Percentiles rank a stretch among this genome's conserved stretches.
Conservation (phyloP, 2,329 filamentous ascomycete species). For the Chaetothyriales sp. region DNA sequence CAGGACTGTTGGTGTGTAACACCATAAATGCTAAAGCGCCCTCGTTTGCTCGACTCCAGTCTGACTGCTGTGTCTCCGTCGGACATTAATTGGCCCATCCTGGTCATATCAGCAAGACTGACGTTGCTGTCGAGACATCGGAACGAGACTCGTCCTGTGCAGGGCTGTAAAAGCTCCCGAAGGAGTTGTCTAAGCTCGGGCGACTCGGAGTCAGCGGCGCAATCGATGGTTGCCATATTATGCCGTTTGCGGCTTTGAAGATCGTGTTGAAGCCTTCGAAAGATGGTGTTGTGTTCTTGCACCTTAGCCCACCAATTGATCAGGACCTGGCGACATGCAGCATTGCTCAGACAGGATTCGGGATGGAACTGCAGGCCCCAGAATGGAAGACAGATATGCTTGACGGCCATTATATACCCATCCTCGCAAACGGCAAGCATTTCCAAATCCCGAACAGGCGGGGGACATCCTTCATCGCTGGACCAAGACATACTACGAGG, state of each 20-base stretch:
- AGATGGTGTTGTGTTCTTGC: conserved; percentile 42
- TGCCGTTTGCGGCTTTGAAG: no score
- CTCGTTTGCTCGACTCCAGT: conserved; percentile 29
- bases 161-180: not conserved
- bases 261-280: not conserved
- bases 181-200: not conserved
- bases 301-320: conserved; percentile 62
- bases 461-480: not conserved
- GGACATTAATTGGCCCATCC: conserved; percentile 18
- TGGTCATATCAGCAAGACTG: conserved; percentile 8
- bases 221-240: not conserved
- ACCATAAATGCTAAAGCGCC: conserved; percentile 62
- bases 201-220: not conserved
- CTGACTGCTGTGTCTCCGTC: not conserved
- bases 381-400: conserved; percentile 55
- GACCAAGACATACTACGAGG: not conserved
- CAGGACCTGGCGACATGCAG: conserved; percentile 49
- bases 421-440: conserved; percentile 50
- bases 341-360: conserved; percentile 68
- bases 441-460: conserved; percentile 28
- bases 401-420: conserved; percentile 60
- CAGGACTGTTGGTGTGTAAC: conserved; percentile 45
- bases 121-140: conserved; percentile 11
- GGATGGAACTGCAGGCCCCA: conserved; percentile 88
- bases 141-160: not conserved